A percentile compares a stretch with the other conserved stretches of the same genome.
These are phyloP conservation scores for Apiotrichum sp. DNA, from an alignment of 1,284 basidiomycete species.

Conservation along the genomic window DNA sequence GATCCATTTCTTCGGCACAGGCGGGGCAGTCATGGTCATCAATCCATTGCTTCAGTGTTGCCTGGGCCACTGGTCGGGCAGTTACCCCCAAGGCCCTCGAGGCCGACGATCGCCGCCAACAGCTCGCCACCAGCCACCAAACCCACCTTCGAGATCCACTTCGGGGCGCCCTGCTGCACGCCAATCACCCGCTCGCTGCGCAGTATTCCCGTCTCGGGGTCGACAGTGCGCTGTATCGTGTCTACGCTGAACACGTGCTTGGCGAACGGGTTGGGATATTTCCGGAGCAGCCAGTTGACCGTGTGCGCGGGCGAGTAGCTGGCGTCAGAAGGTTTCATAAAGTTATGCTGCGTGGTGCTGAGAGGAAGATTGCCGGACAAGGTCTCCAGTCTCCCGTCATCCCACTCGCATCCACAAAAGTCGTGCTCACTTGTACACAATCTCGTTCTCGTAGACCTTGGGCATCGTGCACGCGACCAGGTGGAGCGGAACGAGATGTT, in stretches of 20 bases:
- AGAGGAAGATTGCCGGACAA: not conserved
- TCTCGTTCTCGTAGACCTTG: conserved; percentile 20
- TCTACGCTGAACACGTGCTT: conserved; percentile 88
- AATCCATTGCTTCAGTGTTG: too few relatives aligned
- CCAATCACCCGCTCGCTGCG: conserved; percentile 56
- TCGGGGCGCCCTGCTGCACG: conserved; percentile 46
- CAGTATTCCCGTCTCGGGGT: conserved; percentile 76
- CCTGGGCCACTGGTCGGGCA: too few relatives aligned
- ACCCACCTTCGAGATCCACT: conserved; percentile 46
- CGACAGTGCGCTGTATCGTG: conserved; percentile 73
- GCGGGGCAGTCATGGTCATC: too few relatives aligned
- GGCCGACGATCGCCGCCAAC: not conserved
- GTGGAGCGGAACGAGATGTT: not conserved
- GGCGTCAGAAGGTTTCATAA: not conserved
- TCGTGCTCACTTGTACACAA: conserved; percentile 17
- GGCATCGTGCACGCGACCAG: conserved; percentile 12
- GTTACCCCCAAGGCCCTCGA: too few relatives aligned
- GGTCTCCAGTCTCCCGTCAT: too few relatives aligned
- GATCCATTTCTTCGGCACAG: too few relatives aligned
- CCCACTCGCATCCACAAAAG: not conserved
- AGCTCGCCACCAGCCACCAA: not conserved
- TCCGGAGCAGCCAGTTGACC: conserved; percentile 83
- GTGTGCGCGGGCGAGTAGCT: conserved; percentile 83
- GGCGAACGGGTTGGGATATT: conserved; percentile 91
- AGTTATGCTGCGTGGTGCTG: not conserved